Conservation (phyloP, 345 rosid genomes). For the Viola odorata region DNA sequence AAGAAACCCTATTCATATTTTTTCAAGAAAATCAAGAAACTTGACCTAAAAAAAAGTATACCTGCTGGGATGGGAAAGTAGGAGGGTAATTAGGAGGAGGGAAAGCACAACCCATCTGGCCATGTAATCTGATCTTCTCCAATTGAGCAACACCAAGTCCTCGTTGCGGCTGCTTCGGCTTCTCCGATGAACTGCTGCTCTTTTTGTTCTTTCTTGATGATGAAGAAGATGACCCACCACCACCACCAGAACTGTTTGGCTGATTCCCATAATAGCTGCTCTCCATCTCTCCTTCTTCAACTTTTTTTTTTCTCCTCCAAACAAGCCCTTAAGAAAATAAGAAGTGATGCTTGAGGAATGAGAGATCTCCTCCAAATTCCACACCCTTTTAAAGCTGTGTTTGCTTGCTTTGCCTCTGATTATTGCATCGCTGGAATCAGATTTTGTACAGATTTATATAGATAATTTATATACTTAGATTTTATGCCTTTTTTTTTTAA, state of each 20-base stretch:
- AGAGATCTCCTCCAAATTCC: conserved; percentile 37
- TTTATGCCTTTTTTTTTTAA: conserved; percentile 36
- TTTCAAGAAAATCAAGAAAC: too few relatives aligned
- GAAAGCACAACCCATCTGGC: conserved; percentile 36
- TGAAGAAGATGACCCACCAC: conserved; percentile 33
- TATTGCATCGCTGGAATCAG: conserved; percentile 91
- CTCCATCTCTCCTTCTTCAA: conserved; percentile 32
- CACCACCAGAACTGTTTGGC: conserved; percentile 44
- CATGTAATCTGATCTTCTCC: conserved; percentile 79
- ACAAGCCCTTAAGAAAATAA: conserved; percentile 4
- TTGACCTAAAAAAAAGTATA: not conserved
- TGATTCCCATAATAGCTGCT: conserved; percentile 65
- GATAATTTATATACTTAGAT: conserved; percentile 52
- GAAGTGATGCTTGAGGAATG: conserved; percentile 24
- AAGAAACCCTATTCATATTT: not conserved
- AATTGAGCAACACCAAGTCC: conserved; percentile 98
- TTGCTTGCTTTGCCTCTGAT: conserved; percentile 34
- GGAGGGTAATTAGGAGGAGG: conserved; percentile 39
- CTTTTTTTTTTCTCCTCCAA: conserved; percentile 13
- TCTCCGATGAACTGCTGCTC: conserved; percentile 38
- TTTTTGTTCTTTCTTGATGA: conserved; percentile 77
- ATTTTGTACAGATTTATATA: conserved; percentile 70
- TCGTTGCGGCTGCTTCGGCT: conserved; percentile 92
- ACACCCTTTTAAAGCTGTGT: conserved; percentile 34
- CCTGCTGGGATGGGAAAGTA: conserved; percentile 53